A percentile compares a stretch with the other conserved stretches of the same genome.
Evolutionary conservation across 2,329 filamentous ascomycete species (phyloP).

Genomic region (Pseudohalonectria lignicola): DNA sequence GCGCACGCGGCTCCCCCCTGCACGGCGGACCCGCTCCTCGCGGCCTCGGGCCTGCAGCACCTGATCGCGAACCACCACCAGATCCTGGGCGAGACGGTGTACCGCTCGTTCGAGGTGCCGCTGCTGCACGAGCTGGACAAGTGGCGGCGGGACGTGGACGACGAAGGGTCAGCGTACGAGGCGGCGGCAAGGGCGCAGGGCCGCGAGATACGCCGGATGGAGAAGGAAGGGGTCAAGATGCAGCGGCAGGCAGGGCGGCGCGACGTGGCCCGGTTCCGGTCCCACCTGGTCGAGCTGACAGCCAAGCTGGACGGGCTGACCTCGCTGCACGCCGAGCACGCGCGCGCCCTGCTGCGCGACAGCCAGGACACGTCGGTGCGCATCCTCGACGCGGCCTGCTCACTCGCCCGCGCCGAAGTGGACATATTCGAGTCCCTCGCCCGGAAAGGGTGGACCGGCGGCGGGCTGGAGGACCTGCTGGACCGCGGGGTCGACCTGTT

Average conservation of each 20-base stretch:
- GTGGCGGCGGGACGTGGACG: slow-evolving; percentile 52
- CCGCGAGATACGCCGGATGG: slow-evolving; percentile 50
- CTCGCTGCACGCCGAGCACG: slow-evolving; percentile 46
- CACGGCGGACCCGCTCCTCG: slow-evolving; percentile 52
- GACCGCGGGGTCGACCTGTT: slow-evolving; percentile 51
- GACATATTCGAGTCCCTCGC: slow-evolving; percentile 60
- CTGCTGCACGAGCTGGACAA: slow-evolving; percentile 58
- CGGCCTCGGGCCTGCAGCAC: slow-evolving; percentile 54
- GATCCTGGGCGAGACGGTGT: slow-evolving; percentile 58
- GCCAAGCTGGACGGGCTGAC: slow-evolving; percentile 52
- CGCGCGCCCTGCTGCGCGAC: slow-evolving; percentile 47
- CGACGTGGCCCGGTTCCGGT: slow-evolving; percentile 50
- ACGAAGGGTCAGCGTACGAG: slow-evolving; percentile 52
- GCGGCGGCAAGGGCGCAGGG: slow-evolving; percentile 41
- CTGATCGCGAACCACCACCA: slow-evolving; percentile 60
- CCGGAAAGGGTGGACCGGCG: slow-evolving; percentile 56
- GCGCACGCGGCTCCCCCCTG: slow-evolving; percentile 29
- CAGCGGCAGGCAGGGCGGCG: slow-evolving; percentile 45
- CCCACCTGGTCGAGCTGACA: slow-evolving; percentile 53
- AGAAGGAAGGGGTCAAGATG: slow-evolving; percentile 53
- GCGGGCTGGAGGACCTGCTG: slow-evolving; percentile 53
- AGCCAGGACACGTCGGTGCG: slow-evolving; percentile 52
- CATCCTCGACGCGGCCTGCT: slow-evolving; percentile 55
- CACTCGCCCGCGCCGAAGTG: slow-evolving; percentile 55
- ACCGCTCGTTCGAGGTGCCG: slow-evolving; percentile 57